Percentiles rank a stretch among this genome's conserved stretches.
Evolutionary conservation across 495 filamentous ascomycete species (phyloP).

Genomic region (Hypoxylon intermedium): DNA sequence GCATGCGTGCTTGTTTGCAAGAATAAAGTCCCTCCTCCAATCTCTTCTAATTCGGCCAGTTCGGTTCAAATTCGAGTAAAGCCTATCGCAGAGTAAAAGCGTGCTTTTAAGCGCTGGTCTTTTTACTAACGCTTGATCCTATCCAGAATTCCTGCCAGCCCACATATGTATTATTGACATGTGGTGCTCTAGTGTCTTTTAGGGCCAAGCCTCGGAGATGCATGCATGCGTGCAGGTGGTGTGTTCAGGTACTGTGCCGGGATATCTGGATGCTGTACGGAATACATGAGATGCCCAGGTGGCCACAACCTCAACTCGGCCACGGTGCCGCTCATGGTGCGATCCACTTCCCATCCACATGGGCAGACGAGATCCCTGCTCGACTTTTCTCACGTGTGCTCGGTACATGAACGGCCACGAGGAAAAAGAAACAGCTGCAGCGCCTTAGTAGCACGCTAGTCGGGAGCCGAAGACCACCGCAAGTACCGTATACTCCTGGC

Average conservation of each 20-base stretch:
- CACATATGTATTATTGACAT: too few species aligned
- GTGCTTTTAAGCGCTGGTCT: conserved; percentile 5
- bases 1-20: conserved; percentile 1
- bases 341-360: conserved; percentile 37
- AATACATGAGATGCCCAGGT: conserved; percentile 27
- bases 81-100: conserved; percentile 1
- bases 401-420: conserved; percentile 34
- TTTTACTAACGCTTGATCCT: conserved; percentile 28
- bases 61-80: conserved; percentile 7
- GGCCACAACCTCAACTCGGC: conserved; percentile 25
- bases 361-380: conserved; percentile 27
- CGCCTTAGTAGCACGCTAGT: conserved; percentile 33
- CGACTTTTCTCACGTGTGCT: conserved; percentile 38
- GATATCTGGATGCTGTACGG: neutral
- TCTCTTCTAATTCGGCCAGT: conserved; percentile 18
- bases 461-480: conserved; percentile 8
- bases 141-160: conserved; percentile 19
- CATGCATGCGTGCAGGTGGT: neutral
- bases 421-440: conserved; percentile 36
- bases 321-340: conserved; percentile 30
- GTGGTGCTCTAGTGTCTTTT: too few species aligned
- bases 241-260: neutral
- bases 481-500: conserved; percentile 30
- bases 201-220: neutral
- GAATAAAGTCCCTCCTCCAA: too few species aligned